A percentile compares a stretch with the other conserved stretches of the same genome.
phyloP scores from a whole-genome alignment of 2,329 filamentous ascomycete genomes.

The Colletotrichum paranaense region DNA sequence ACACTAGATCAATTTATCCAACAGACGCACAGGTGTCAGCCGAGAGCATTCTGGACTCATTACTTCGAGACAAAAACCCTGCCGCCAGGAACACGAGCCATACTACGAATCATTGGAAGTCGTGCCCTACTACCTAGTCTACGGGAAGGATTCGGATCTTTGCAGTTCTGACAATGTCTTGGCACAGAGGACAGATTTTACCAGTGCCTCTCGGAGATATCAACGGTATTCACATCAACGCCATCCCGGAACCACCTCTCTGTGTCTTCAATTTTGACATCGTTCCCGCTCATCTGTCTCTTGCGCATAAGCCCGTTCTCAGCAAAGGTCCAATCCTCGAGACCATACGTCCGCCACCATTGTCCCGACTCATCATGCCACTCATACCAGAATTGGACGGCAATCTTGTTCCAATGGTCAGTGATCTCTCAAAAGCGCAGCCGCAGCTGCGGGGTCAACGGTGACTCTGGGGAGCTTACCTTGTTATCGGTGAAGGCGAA shows the following conservation, averaged over 20 bases:
- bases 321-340: slow-evolving; percentile 84
- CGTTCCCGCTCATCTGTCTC: slow-evolving; percentile 81
- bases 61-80: not conserved
- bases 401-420: slow-evolving; percentile 62
- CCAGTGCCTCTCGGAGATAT: slow-evolving; percentile 77
- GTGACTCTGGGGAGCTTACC: slow-evolving; percentile 42
- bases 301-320: slow-evolving; percentile 78
- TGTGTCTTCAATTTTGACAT: slow-evolving; percentile 70
- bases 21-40: not conserved
- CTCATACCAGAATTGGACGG: slow-evolving; percentile 93
- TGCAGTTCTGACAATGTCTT: not conserved
- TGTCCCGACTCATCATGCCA: slow-evolving; percentile 76
- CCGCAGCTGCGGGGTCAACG: not conserved
- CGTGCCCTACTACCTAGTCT: not conserved
- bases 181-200: slow-evolving; percentile 41
- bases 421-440: not conserved
- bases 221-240: slow-evolving; percentile 74
- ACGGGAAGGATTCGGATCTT: not conserved
- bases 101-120: not conserved
- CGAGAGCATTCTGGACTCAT: not conserved
- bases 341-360: slow-evolving; percentile 90
- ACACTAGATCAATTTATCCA: not conserved
- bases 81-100: not conserved
- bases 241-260: slow-evolving; percentile 78
- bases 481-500: slow-evolving; percentile 81